Conservation (phyloP, 495 filamentous ascomycete genomes). For the Terfezia claveryi region DNA sequence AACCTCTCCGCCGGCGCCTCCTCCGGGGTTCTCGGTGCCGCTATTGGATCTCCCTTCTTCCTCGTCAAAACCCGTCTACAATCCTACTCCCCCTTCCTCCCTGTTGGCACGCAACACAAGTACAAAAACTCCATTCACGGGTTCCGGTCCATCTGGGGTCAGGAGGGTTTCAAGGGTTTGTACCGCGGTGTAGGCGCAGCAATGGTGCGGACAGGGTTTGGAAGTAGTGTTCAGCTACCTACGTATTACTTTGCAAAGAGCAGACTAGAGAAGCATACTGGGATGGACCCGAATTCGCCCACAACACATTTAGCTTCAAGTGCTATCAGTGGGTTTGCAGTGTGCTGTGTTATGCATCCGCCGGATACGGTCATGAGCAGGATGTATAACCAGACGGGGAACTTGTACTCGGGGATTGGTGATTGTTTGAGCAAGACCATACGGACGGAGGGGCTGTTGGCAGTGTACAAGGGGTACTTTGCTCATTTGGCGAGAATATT, state of each 20-base stretch:
- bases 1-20: conserved; percentile 83
- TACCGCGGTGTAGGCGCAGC: conserved; percentile 81
- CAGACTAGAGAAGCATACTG: conserved; percentile 52
- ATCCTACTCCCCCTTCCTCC: conserved; percentile 80
- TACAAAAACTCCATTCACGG: conserved; percentile 77
- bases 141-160: conserved; percentile 47
- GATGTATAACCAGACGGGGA: conserved; percentile 97
- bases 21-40: conserved; percentile 75
- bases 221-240: conserved; percentile 81
- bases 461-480: conserved; percentile 95
- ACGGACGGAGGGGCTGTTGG: conserved; percentile 69
- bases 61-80: conserved; percentile 95
- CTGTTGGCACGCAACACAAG: conserved; percentile 85
- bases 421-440: conserved; percentile 86
- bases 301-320: conserved; percentile 73
- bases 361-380: conserved; percentile 97
- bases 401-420: conserved; percentile 76
- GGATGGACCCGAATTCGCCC: conserved; percentile 66
- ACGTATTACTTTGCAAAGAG: conserved; percentile 98
- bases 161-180: conserved; percentile 58
- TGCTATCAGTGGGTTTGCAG: conserved; percentile 79
- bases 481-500: conserved; percentile 86
- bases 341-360: conserved; percentile 95
- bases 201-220: conserved; percentile 94
- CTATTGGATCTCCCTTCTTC: conserved; percentile 86